A percentile compares a stretch with the other conserved stretches of the same genome.
phyloP scores from a whole-genome alignment of 2,329 filamentous ascomycete species.

The Diaporthe ampelina region DNA sequence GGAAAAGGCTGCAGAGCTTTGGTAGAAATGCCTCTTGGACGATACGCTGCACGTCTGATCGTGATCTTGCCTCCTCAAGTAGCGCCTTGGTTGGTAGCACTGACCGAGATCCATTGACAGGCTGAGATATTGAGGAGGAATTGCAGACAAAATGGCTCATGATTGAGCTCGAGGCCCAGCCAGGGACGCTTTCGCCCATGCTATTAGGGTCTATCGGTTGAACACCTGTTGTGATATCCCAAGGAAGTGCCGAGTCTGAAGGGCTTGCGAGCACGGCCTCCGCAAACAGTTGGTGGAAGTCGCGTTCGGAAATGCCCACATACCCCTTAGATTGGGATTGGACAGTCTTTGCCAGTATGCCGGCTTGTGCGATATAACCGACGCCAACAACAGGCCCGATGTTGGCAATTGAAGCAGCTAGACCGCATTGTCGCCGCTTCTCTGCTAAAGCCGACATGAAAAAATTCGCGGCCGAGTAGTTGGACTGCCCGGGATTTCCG shows the following conservation, averaged over 20 bases:
- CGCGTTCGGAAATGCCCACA: conserved; percentile 48
- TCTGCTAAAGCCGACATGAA: conserved; percentile 54
- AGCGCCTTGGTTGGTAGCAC: too few species aligned
- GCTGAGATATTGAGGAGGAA: too few species aligned
- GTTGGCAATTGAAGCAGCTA: conserved; percentile 54
- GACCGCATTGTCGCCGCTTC: conserved; percentile 53
- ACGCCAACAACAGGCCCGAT: conserved; percentile 57
- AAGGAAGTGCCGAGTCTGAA: neutral
- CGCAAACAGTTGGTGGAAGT: conserved; percentile 58
- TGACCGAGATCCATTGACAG: too few species aligned
- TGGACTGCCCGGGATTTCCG: conserved; percentile 53
- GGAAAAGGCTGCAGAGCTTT: neutral
- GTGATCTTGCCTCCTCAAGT: neutral
- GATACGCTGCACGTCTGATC: neutral
- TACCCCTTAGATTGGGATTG: neutral
- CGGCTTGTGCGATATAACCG: conserved; percentile 54
- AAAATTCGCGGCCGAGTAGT: conserved; percentile 58
- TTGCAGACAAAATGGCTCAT: neutral
- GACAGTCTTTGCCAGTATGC: neutral
- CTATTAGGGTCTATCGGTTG: neutral
- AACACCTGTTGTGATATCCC: neutral
- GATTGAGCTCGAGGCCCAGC: neutral
- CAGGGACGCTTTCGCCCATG: neutral
- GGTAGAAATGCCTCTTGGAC: neutral
- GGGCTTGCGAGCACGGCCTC: conserved; percentile 52